Base-by-base conservation (phyloP, 768 basidiomycete species). In the Suillus luteus region DNA sequence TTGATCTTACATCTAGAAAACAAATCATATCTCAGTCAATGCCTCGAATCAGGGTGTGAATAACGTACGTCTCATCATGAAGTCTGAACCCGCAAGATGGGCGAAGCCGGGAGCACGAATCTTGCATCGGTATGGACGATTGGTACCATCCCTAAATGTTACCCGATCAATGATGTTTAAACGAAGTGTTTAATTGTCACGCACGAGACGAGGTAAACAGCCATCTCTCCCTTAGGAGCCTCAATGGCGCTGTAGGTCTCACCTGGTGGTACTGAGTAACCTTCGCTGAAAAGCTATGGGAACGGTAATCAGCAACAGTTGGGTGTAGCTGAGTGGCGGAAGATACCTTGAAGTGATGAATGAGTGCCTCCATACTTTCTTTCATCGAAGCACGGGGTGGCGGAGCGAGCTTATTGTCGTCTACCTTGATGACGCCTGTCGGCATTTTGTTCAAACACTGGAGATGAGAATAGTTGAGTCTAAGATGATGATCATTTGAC, bases 181-280 rank as follows among this genome's bases (percentile, higher is more conserved):
- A 49, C 49, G 27, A 3, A n/a, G 5, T 5, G 6, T 52, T 3
- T 2, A 7, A 24, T 9, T 15, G 27, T 46, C 5, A 85, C 90
- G 71, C 70, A 92, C 87, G 95, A 97, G 66, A 99, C 95, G 59
- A 99, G 88, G 81, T 96, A 99, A 54, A 99, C 96, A 68, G 84
- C 96, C 95, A 98, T 98, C 80, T 99, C 96, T 67, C 96, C 96
- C 79, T 99, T 99, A 52, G 96, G 96, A 9, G 96, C 96, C 78
- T 99, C 97, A 68, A 99, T 98, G 2, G 96, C 96, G 58, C 86
- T 88, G 81, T 99, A 99, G 0, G 96, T 98, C 79, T 98, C 95
- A 24, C 92, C 92, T 19, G 93, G 92, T 19, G 97, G 97, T 33
- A 99, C 96, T 31, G 93, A 92, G 80, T 93, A 99, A 14, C 96